Evolutionary conservation across 768 basidiomycete species (phyloP).

Genomic region (Leucogyrophana mollusca): DNA sequence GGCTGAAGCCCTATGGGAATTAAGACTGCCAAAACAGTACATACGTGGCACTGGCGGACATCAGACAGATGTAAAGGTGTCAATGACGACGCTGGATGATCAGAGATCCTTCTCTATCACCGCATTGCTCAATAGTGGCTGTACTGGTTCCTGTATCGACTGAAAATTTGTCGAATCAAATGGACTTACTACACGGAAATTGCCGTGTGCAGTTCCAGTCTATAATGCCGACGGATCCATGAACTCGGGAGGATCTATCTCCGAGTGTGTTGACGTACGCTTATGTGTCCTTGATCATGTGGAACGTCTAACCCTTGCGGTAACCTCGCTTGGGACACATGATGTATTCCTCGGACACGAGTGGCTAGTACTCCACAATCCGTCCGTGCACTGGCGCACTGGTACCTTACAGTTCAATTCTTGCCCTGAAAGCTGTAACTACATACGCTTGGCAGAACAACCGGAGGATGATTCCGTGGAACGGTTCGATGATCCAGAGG

Average conservation of each 20-base stretch:
- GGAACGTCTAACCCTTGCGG: neutral
- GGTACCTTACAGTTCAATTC: neutral
- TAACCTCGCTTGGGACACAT: neutral
- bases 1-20: slow-evolving; percentile 5
- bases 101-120: neutral
- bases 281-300: slow-evolving; percentile 3
- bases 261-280: slow-evolving; percentile 4
- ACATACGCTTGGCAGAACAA: neutral
- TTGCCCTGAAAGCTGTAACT: slow-evolving; percentile 1
- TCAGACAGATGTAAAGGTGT: slow-evolving; percentile 6
- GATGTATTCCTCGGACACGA: neutral
- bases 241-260: slow-evolving; percentile 12
- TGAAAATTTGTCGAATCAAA: slow-evolving; percentile 6
- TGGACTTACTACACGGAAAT: neutral
- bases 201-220: slow-evolving; percentile 12
- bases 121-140: slow-evolving; percentile 18
- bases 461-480: slow-evolving; percentile 2
- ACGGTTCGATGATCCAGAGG: neutral
- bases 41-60: slow-evolving; percentile 1
- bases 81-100: slow-evolving; percentile 4
- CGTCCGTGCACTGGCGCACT: neutral
- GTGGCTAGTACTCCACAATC: neutral
- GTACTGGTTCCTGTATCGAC: slow-evolving; percentile 21
- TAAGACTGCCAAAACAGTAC: slow-evolving; percentile 2
- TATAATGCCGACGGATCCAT: slow-evolving; percentile 16